Evolutionary conservation across 2,329 filamentous ascomycete species (phyloP).

Genomic region (Aspergillus spinulosporus): DNA sequence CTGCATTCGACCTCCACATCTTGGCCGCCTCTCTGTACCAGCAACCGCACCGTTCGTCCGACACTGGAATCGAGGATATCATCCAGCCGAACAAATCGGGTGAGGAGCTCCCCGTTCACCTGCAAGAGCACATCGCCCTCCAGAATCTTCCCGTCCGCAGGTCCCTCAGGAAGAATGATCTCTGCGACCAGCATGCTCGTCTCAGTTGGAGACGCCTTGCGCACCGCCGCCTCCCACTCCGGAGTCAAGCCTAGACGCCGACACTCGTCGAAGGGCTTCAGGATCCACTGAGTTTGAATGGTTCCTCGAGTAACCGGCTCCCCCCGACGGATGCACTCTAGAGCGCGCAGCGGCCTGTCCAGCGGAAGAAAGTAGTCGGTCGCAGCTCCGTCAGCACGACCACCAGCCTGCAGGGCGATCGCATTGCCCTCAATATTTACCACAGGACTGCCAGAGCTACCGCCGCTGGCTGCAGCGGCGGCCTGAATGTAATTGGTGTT

Average conservation of each 20-base stretch:
- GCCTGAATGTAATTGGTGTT: constrained; percentile 97
- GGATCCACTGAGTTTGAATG: constrained; percentile 96
- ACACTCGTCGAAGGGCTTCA: constrained; percentile 98
- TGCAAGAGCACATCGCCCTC: constrained; percentile 93
- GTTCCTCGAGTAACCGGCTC: constrained; percentile 81
- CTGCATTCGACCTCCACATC: constrained; percentile 80
- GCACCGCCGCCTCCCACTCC: constrained; percentile 81
- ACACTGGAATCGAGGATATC: constrained; percentile 89
- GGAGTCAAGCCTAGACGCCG: constrained; percentile 80
- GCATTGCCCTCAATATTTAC: constrained; percentile 93
- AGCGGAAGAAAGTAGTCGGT: constrained; percentile 97
- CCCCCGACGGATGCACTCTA: constrained; percentile 78
- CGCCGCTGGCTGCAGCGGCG: constrained; percentile 92
- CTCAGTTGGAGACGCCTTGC: constrained; percentile 82
- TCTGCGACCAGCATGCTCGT: constrained; percentile 97
- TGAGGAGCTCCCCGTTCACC: constrained; percentile 89
- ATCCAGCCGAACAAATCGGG: constrained; percentile 88
- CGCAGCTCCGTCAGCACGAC: constrained; percentile 88
- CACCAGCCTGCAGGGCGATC: constrained; percentile 90
- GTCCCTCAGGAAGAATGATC: constrained; percentile 87
- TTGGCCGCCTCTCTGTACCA: constrained; percentile 84
- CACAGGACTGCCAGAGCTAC: constrained; percentile 96
- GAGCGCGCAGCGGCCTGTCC: constrained; percentile 81
- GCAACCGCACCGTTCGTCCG: constrained; percentile 71
- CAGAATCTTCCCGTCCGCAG: constrained; percentile 80